Percentiles rank a stretch among this genome's conserved stretches.
phyloP scores from a whole-genome alignment of 1,139 yeast genomes.

The Kurtzmaniella quercitrusa region DNA sequence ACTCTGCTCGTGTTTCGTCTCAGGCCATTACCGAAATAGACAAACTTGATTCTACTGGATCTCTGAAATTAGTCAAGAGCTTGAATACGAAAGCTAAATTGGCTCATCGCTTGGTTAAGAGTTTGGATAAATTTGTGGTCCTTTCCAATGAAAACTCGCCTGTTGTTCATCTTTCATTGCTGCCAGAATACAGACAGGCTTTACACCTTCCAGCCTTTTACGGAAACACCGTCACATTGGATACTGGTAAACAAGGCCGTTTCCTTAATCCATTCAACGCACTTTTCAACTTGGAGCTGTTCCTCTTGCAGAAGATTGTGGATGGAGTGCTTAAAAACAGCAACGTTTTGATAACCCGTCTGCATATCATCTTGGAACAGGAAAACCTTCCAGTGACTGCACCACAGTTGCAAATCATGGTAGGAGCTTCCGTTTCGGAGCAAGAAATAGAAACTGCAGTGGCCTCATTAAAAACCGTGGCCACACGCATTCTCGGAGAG shows the following conservation, averaged over 20 bases:
- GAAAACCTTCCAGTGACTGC: conserved; percentile 68
- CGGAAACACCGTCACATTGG: conserved; percentile 38
- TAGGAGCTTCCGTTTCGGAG: conserved; percentile 50
- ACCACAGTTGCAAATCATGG: conserved; percentile 64
- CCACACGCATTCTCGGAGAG: conserved; percentile 15
- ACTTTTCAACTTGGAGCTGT: conserved; percentile 55
- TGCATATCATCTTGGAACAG: conserved; percentile 65
- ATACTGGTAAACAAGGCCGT: conserved; percentile 36
- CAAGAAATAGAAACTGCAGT: conserved; percentile 43
- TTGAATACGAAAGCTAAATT: conserved; percentile 18
- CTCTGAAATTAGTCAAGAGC: conserved; percentile 24
- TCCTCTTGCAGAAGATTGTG: conserved; percentile 58
- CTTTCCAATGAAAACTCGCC: conserved; percentile 64
- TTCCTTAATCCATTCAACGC: conserved; percentile 33
- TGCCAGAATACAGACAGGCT: conserved; percentile 35
- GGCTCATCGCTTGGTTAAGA: neutral
- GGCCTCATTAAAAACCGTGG: conserved; percentile 14
- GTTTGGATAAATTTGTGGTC: conserved; percentile 30
- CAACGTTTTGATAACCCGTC: conserved; percentile 63
- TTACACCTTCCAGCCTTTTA: conserved; percentile 46
- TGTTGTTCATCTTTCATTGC: conserved; percentile 56
- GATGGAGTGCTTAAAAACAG: conserved; percentile 47
- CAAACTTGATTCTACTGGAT: conserved; percentile 27
- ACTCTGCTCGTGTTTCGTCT: conserved; percentile 72
- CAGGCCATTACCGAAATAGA: conserved; percentile 47